These are phyloP conservation scores for Exophiala phaeomuriformis DNA, from an alignment of 2,329 filamentous ascomycete species.

Conservation along the genomic window DNA sequence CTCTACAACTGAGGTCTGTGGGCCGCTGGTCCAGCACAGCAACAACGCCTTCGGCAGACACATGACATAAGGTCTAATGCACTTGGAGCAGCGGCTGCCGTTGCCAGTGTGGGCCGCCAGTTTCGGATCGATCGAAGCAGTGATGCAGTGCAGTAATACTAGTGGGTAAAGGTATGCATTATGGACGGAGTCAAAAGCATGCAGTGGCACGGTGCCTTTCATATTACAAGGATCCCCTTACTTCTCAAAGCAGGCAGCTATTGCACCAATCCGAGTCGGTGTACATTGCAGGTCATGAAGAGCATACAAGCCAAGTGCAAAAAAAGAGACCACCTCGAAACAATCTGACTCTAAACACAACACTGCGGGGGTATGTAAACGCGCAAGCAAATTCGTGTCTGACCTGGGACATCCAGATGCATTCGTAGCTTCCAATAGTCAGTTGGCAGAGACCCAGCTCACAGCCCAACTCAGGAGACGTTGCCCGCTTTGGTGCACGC, in stretches of 20 bases:
- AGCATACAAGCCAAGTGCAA: constrained; percentile 5
- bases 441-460: background rate
- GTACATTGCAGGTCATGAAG: background rate
- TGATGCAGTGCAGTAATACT: background rate
- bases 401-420: constrained; percentile 5
- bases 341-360: constrained; percentile 6
- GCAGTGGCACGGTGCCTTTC: background rate
- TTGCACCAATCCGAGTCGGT: background rate
- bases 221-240: background rate
- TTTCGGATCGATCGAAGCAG: background rate
- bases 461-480: background rate
- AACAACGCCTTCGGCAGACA: too few relatives aligned
- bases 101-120: too few relatives aligned
- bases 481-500: background rate
- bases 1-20: too few relatives aligned
- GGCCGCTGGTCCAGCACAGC: too few relatives aligned
- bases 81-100: too few relatives aligned
- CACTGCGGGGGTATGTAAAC: constrained; percentile 14
- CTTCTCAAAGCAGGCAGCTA: background rate
- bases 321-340: constrained; percentile 4
- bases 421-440: constrained; percentile 2
- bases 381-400: constrained; percentile 9
- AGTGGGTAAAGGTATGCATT: background rate
- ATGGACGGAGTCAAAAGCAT: too few relatives aligned
- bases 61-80: too few relatives aligned